These are phyloP conservation scores for Trametes pubescens DNA, from an alignment of 1,284 basidiomycete genomes.

Conservation along the genomic window DNA sequence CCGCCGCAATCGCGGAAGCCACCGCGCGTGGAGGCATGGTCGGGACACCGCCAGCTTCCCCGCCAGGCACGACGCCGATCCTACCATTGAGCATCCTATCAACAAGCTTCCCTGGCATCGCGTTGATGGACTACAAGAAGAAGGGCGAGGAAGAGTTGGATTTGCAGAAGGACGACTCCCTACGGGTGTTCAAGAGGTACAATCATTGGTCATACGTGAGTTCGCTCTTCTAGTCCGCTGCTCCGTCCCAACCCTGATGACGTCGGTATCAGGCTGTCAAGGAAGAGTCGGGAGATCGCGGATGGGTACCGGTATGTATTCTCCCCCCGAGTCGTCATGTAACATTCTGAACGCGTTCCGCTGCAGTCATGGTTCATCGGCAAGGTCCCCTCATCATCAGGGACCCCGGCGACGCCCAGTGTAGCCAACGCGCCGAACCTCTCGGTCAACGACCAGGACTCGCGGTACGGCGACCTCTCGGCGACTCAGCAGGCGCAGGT, in stretches of 20 bases:
- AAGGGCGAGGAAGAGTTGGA: constrained; percentile 91
- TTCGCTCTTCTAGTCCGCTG: constrained; percentile 30
- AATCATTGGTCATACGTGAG: constrained; percentile 95
- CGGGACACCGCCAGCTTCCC: constrained; percentile 52
- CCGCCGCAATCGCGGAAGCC: constrained; percentile 80
- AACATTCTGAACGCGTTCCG: neutral
- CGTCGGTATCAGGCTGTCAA: constrained; percentile 74
- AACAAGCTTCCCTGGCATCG: constrained; percentile 93
- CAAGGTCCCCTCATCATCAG: constrained; percentile 62
- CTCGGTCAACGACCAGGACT: constrained; percentile 35
- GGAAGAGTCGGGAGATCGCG: constrained; percentile 86
- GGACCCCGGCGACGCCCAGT: constrained; percentile 65
- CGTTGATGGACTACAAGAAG: constrained; percentile 94
- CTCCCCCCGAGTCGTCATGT: neutral
- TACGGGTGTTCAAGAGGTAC: constrained; percentile 97
- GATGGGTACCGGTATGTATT: constrained; percentile 84
- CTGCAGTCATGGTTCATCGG: constrained; percentile 82
- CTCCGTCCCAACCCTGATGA: constrained; percentile 5
- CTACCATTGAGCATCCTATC: constrained; percentile 89
- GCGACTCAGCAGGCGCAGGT: constrained; percentile 60
- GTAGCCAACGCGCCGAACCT: constrained; percentile 44
- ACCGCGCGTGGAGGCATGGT: constrained; percentile 59
- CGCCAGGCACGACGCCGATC: constrained; percentile 71
- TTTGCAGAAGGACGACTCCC: constrained; percentile 83
- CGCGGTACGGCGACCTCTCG: constrained; percentile 30